Conservation (phyloP, 169 alveolate species). For the Plasmodium falciparum region DNA sequence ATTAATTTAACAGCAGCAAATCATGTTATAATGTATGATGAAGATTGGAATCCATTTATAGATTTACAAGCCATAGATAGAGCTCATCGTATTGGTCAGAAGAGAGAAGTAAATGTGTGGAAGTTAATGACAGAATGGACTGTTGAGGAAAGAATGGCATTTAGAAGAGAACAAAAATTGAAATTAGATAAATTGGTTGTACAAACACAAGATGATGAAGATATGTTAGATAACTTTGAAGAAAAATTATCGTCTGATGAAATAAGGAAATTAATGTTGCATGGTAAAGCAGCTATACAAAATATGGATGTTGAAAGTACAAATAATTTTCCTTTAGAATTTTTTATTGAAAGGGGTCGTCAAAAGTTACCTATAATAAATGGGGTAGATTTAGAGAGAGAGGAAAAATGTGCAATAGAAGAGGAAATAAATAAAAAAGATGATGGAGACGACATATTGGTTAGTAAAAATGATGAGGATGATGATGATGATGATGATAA, state of each 20-base stretch:
- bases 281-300: slow-evolving; percentile 89
- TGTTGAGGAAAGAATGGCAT: slow-evolving; percentile 99
- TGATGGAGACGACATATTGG: slow-evolving; percentile 35
- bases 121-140: slow-evolving; percentile 97
- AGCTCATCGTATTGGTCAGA: slow-evolving; percentile 99
- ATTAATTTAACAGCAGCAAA: slow-evolving; percentile 98
- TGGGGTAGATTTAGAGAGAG: slow-evolving; percentile 76
- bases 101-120: slow-evolving; percentile 97
- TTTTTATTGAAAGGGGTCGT: slow-evolving; percentile 77
- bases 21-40: slow-evolving; percentile 98
- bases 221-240: slow-evolving; percentile 75
- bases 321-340: slow-evolving; percentile 77
- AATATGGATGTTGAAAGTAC: slow-evolving; percentile 79
- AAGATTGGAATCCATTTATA: slow-evolving; percentile 99
- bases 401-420: slow-evolving; percentile 40
- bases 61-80: slow-evolving; percentile 99
- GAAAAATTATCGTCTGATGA: slow-evolving; percentile 88
- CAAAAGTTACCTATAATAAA: slow-evolving; percentile 78
- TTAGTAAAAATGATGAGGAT: slow-evolving; percentile 34
- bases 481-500: slow-evolving; percentile 72
- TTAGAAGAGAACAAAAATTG: slow-evolving; percentile 95
- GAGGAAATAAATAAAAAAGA: slow-evolving; percentile 75
- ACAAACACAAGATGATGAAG: slow-evolving; percentile 82
- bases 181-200: slow-evolving; percentile 90
- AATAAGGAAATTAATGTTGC: slow-evolving; percentile 87